Evolutionary conservation across 2,329 filamentous ascomycete genomes (phyloP), one percentile per base, ranked within the genome.

Genomic region (Alternaria conjuncta): DNA sequence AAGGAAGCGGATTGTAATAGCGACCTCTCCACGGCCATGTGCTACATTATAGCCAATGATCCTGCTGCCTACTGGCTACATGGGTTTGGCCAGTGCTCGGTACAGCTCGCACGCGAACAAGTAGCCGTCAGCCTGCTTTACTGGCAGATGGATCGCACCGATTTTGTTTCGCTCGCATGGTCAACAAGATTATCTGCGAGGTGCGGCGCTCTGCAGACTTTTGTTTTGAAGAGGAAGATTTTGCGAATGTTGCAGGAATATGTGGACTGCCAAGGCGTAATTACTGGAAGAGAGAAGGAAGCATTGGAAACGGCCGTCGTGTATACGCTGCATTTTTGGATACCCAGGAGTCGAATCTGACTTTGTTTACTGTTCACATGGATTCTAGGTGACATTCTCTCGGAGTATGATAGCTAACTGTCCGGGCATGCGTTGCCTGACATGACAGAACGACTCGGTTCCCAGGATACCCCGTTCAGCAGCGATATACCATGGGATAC

Each of bases 401-500:
- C 8, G 9, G 36, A 11, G 1, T 11, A 41, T 6, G 2, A 41
- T 18, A 18, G 36, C 36, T 11, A 18, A 11, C 0, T 18, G 36
- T 11, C 36, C 15, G 4, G 3, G 36, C 3, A 41, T 3, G 15
- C n/a, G n/a, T 41, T 41, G 36, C n/a, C 36, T 2, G 36, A 6
- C 4, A 41, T 1, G n/a, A 41, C n/a, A 6, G n/a, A 41, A 41
- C n/a, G n/a, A 41, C n/a, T 18, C n/a, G 8, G 4, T 41, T 2
- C 5, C 9, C 1, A 41, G 1, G 6, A 18, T 1, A 6, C 18
- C n/a, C n/a, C 5, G 8, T 9, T 2, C 3, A 18, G 36, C 9
- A 41, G 36, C 36, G 36, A 41, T 18, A 10, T 11, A 1, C 4
- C 36, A 11, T 11, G 1, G n/a, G 36, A 0, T 18, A 18, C 36